Evolutionary conservation across 257 asterid species (phyloP), one percentile per base, ranked within the genome.

Genomic region (Ligustrum vulgare): DNA sequence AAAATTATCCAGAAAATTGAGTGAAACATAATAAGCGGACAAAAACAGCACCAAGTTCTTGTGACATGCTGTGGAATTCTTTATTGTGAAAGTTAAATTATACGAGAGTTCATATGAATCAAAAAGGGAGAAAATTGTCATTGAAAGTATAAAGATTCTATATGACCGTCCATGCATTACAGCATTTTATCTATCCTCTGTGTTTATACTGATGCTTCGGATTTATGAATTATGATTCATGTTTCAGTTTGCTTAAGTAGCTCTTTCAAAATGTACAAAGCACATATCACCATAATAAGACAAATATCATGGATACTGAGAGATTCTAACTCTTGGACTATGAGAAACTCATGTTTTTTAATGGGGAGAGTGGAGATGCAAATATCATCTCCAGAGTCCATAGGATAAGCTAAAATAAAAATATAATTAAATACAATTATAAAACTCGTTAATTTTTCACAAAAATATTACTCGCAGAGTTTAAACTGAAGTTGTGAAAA

Each of bases 11-110:
- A 58, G 65, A 23, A 58, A 41, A 43, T n/a, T 28, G 12, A 74
- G 64, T 45, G 70, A 49, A 73, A 73, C 31, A 37, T 63, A 28
- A 74, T 51, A 37, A 36, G 56, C 9, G 25, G 60, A 41, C n/a
- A 56, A 15, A 28, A 36, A 36, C 63, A 69, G 63, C 75, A 58
- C 62, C 43, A 43, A 58, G 71, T 36, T 71, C 51, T 45, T 15
- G 11, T 8, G 58, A n/a, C 31, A 16, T 51, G 62, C 18, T 5
- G 9, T 10, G 22, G 9, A 15, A 51, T 51, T 5, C 18, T 51
- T 51, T 51, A 51, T 51, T 51, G 62, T 51, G 20, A 16, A 51
- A 18, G 62, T 51, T 18, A 51, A 16, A n/a, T 51, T 51, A 15
- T 51, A 20, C 62, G 3, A 6, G 22, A 49, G 22, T 51, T 18